phyloP scores from a whole-genome alignment of 495 filamentous ascomycete species.

The Aspergillus cavernicola region DNA sequence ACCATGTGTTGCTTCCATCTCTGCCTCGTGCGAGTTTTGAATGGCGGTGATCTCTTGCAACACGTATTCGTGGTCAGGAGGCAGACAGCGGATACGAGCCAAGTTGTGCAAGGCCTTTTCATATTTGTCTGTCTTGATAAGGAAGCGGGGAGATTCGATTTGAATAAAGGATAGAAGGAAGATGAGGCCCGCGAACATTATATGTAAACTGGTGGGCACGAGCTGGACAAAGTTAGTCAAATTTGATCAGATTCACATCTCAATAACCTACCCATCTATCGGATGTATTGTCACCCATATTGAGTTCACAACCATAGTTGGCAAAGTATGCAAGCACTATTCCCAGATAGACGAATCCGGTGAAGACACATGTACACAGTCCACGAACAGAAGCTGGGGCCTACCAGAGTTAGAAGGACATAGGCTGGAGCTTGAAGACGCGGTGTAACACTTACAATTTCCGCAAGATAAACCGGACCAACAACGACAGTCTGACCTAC shows the following conservation, averaged over 20 bases:
- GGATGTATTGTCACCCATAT: constrained; percentile 53
- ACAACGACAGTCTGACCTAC: constrained; percentile 67
- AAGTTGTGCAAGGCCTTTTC: constrained; percentile 50
- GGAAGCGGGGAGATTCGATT: constrained; percentile 62
- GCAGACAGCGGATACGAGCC: constrained; percentile 37
- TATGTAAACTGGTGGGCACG: constrained; percentile 65
- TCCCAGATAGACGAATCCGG: constrained; percentile 49
- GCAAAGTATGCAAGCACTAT: constrained; percentile 50
- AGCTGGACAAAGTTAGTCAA: constrained; percentile 37
- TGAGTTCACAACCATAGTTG: constrained; percentile 53
- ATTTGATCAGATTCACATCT: too few relatives aligned
- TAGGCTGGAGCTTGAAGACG: not conserved
- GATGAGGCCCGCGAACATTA: constrained; percentile 70
- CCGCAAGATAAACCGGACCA: constrained; percentile 49
- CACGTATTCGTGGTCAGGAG: constrained; percentile 41
- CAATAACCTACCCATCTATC: constrained; percentile 50
- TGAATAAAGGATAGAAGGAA: constrained; percentile 61
- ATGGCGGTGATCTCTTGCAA: constrained; percentile 63
- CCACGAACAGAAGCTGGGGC: constrained; percentile 61
- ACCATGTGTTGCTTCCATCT: constrained; percentile 60
- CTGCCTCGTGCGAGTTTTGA: constrained; percentile 60
- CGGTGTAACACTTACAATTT: constrained; percentile 34
- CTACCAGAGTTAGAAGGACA: not conserved
- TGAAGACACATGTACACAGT: constrained; percentile 67
- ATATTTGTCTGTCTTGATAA: constrained; percentile 51